A percentile compares a stretch with the other conserved stretches of the same genome.
Conservation (phyloP, 1,139 yeast species). For the Saccharomyces hybrid region DNA sequence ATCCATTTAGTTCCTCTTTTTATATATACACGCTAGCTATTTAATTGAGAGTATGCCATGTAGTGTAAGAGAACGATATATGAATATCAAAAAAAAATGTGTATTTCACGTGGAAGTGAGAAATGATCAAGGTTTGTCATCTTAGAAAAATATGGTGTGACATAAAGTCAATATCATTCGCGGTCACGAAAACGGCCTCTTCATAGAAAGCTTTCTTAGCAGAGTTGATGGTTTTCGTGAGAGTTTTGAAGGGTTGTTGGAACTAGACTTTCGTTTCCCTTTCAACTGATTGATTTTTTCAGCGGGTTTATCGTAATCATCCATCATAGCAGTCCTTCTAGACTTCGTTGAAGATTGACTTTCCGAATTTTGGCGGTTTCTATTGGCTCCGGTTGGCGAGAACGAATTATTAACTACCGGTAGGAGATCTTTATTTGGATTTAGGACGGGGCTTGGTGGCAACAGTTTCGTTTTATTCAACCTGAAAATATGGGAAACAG, state of each 20-base stretch:
- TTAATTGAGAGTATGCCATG: too few species aligned
- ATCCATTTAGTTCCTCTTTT: too few species aligned
- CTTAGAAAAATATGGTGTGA: background rate
- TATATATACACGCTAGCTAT: too few species aligned
- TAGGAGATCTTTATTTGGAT: slow-evolving; percentile 15
- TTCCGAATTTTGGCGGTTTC: slow-evolving; percentile 1
- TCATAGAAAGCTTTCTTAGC: slow-evolving; percentile 22
- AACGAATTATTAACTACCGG: slow-evolving; percentile 10
- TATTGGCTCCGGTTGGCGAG: background rate
- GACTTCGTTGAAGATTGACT: slow-evolving; percentile 3
- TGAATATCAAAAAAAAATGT: too few species aligned
- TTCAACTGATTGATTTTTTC: slow-evolving; percentile 32
- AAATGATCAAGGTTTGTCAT: background rate
- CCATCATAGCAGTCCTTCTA: slow-evolving; percentile 19
- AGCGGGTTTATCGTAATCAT: slow-evolving; percentile 35
- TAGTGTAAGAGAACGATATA: too few species aligned
- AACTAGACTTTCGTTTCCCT: slow-evolving; percentile 28
- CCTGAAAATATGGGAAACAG: slow-evolving; percentile 72
- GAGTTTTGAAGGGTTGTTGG: slow-evolving; percentile 27
- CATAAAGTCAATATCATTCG: too few species aligned
- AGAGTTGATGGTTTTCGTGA: slow-evolving; percentile 32
- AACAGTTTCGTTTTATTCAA: slow-evolving; percentile 50
- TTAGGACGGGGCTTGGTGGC: slow-evolving; percentile 57
- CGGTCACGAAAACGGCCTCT: background rate
- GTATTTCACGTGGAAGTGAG: too few species aligned